Evolutionary conservation across 768 basidiomycete genomes (phyloP), one percentile per base, ranked within the genome.

Genomic region (Panellus pusillus): DNA sequence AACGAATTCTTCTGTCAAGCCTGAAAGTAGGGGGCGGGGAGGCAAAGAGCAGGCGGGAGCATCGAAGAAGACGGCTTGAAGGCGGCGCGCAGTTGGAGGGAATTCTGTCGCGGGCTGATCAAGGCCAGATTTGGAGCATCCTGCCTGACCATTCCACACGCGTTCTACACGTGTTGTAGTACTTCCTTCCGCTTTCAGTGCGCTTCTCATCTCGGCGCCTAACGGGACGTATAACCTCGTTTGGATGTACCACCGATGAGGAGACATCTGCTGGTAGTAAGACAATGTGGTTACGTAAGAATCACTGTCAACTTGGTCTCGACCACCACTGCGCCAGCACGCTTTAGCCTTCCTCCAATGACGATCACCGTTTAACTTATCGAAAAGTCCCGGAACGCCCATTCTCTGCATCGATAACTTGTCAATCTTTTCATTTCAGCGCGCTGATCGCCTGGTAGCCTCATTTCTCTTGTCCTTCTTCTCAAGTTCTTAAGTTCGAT

Each of bases 121-220:
- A 31, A 20, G 9, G 41, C 55, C 55, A 47, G 50, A 57, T 57
- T 57, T 57, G 55, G 55, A 48, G 18, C 41, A 47, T 43, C 28
- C 9, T 47, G 55, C 45, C 55, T 57, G 47, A 37, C 54, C 48
- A 15, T 18, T 41, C 6, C 4, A 47, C 55, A 57, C 55, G 55
- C 43, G 47, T 18, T 20, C 31, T 42, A 47, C 55, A 57, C 55
- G 55, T 57, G 55, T 43, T 8, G 32, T 13, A 7, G 18, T 42
- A 31, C 36, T 38, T 24, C 41, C 44, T 46, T 19, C 55, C 50
- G 36, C 47, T 57, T 57, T 14, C 14, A 52, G 55, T n/a, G n/a
- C 28, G 19, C 48, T 52, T 52, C 45, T 19, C 39, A 19, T 29
- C 18, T n/a, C 44, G 47, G 44, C 48, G 48, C 43, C 45, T 50